Conservation (phyloP, 2,329 filamentous ascomycete species). For the Arthrobotrys iridis region DNA sequence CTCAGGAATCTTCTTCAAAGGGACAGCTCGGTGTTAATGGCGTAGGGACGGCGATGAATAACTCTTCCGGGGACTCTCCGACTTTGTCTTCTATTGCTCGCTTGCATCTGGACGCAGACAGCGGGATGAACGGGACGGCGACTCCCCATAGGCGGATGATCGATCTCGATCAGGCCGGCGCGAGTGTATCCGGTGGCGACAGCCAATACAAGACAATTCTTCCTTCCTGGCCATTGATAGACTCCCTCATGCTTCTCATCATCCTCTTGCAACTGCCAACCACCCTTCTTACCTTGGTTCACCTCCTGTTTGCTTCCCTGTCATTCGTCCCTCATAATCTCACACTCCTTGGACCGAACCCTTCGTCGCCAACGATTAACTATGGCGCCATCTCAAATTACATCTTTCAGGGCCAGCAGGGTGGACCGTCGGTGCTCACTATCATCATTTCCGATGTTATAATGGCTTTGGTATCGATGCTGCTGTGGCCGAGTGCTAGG, state of each 20-base stretch:
- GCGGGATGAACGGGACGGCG: slow-evolving; percentile 53
- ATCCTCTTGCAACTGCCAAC: slow-evolving; percentile 68
- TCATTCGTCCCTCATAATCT: slow-evolving; percentile 67
- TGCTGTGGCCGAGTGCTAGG: slow-evolving; percentile 66
- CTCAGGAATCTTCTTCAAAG: slow-evolving; percentile 30
- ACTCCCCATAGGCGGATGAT: slow-evolving; percentile 57
- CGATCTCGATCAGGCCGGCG: slow-evolving; percentile 57
- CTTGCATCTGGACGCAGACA: slow-evolving; percentile 50
- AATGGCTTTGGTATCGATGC: slow-evolving; percentile 66
- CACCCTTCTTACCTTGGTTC: slow-evolving; percentile 67
- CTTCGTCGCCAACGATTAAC: slow-evolving; percentile 66
- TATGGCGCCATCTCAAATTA: slow-evolving; percentile 62
- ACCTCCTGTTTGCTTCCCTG: slow-evolving; percentile 68
- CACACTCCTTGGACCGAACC: slow-evolving; percentile 61
- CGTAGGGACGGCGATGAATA: slow-evolving; percentile 41
- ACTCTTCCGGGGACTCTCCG: slow-evolving; percentile 51
- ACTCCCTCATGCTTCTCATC: slow-evolving; percentile 69
- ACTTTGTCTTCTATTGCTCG: slow-evolving; percentile 56
- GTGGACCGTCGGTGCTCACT: slow-evolving; percentile 67
- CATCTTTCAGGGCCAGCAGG: slow-evolving; percentile 67
- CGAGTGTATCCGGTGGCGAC: slow-evolving; percentile 49
- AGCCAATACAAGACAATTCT: slow-evolving; percentile 63
- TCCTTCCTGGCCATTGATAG: slow-evolving; percentile 67
- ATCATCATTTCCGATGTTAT: slow-evolving; percentile 67
- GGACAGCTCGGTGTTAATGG: slow-evolving; percentile 35